Conservation (phyloP, 345 rosid genomes). For the Clausena lansium region DNA sequence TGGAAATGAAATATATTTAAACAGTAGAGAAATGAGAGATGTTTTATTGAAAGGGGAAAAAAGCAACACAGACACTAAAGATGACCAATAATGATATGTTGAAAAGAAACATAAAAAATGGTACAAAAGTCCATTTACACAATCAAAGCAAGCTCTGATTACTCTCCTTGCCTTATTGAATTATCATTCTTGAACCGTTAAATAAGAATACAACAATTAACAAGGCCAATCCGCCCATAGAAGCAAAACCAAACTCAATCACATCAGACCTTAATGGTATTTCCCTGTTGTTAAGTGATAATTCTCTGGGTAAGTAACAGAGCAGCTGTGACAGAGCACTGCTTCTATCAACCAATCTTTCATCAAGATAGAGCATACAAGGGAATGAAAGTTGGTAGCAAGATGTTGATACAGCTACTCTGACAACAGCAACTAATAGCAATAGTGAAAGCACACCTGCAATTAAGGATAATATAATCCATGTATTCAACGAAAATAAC, state of each 20-base stretch:
- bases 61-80: not conserved
- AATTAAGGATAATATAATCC: constrained; percentile 7
- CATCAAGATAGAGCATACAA: constrained; percentile 14
- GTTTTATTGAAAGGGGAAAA: not conserved
- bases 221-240: not conserved
- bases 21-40: not conserved
- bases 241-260: constrained; percentile 4
- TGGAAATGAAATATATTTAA: not conserved
- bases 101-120: not conserved
- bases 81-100: not conserved
- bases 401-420: constrained; percentile 50
- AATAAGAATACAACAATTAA: not conserved
- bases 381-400: constrained; percentile 24
- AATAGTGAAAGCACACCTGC: constrained; percentile 38
- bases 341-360: constrained; percentile 24
- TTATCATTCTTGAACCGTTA: not conserved
- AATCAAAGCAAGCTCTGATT: not conserved
- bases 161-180: not conserved
- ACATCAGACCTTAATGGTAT: constrained; percentile 58
- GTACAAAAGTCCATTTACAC: not conserved
- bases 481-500: not conserved
- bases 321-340: constrained; percentile 41
- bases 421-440: constrained; percentile 49
- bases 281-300: constrained; percentile 31
- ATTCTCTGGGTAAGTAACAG: constrained; percentile 40